Evolutionary conservation across 192 early-diverging fungal genomes (phyloP), one percentile per base, ranked within the genome.

Genomic region (Dispira simplex): DNA sequence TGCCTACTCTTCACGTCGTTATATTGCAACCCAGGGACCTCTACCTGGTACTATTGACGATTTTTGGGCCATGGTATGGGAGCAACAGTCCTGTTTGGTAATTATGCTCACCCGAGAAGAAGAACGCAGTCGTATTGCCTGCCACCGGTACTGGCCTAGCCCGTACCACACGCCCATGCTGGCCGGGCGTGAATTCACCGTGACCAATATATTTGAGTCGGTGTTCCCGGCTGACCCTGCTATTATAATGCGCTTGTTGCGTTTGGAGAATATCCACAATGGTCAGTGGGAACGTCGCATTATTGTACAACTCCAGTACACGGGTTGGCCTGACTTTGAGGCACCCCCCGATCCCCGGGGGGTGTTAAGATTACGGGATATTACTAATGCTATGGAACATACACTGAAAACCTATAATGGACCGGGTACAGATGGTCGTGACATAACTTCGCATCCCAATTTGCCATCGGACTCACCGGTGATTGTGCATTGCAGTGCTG

Each of bases 1-100:
- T n/a, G 79, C 75, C 25, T 64, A 66, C 44, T 67, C 66, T 2
- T 69, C 80, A 20, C 66, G 65, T 8, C 44, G 73, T 18, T 98
- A 92, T 64, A 96, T 98, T 70, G 83, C 85, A 0, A 82, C 89
- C 10, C 95, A 98, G 67, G 95, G 92, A 0, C 95, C 95, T 4
- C 65, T 94, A 46, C 79, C 77, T 0, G 71, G 75, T 11, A 95
- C 92, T 0, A 71, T 83, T 28, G 63, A 71, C 28, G 90, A 90
- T 59, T 96, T 98, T 70, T 98, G 95, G 95, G 76, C 78, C 66
- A 92, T 95, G 90, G 75, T 90, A 8, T 79, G 80, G 76, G 90
- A 98, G 66, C 85, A 93, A 46, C 65, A 77, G 27, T 68, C 77
- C 2, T 64, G 74, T 5, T 81, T 98, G 11, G 81, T 98, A 58